Base-by-base conservation (phyloP, 2,329 filamentous ascomycete species). In the Ramularia collo-cygni region DNA sequence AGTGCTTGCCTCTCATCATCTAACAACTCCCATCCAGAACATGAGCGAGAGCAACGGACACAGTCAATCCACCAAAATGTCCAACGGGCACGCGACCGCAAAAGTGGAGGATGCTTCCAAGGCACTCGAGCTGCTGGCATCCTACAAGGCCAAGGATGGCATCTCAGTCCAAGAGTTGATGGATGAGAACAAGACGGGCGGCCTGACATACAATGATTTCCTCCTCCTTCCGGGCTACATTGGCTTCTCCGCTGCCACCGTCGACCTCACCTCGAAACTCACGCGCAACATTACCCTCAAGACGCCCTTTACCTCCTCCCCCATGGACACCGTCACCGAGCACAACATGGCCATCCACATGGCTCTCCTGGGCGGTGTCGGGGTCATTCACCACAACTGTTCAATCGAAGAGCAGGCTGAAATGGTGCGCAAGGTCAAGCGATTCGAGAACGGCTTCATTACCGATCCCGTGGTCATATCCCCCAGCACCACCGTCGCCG, bases 331-430 rank as follows among this genome's bases (percentile, higher is more conserved):
- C 8, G 92, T 98, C 64, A 98, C 93, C 30, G 92, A 98, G 73
- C 85, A 95, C 70, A 90, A 94, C 65, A 98, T 98, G 93, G 93
- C 92, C 51, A 96, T 98, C 58, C 86, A 95, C 71, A 95, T 93
- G 76, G 86, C 86, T 37, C 76, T 92, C 21, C 83, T 92, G 61
- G 86, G 86, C 57, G 86, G 86, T 59, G 74, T 93, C 13, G 86
- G 92, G 70, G 88, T 98, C 56, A 94, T 98, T 55, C 92, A 98
- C 75, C 92, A 98, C 78, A 98, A 98, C 75, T 98, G 92, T 77
- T 92, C 89, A n/a, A 78, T 89, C 19, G 87, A 96, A 18, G 85
- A 86, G 40, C 92, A 98, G 73, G 92, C 92, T 52, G 89, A 95
- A 72, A 98, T 98, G 92, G 86, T 98, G 54, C 80, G 87, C 67